Evolutionary conservation across 1,139 yeast genomes (phyloP).

Genomic region (Debaryomyces sp.): DNA sequence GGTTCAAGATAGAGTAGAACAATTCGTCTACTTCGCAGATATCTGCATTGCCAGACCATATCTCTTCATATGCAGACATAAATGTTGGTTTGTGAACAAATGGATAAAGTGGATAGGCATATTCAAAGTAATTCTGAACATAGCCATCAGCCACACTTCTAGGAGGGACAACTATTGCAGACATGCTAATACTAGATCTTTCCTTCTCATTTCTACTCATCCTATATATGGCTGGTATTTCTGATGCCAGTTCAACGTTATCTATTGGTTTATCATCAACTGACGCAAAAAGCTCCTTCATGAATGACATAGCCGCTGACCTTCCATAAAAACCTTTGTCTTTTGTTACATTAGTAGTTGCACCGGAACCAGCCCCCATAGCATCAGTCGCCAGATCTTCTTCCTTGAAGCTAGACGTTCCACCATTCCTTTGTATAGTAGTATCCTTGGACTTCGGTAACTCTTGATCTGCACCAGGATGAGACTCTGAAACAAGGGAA

Average conservation of each 20-base stretch:
- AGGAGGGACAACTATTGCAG: too few relatives aligned
- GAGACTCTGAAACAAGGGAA: too few relatives aligned
- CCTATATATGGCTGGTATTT: too few relatives aligned
- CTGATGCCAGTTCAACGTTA: too few relatives aligned
- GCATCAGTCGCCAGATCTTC: too few relatives aligned
- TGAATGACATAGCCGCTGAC: neutral
- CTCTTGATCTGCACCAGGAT: too few relatives aligned
- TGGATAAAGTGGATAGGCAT: constrained; percentile 20
- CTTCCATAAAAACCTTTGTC: neutral
- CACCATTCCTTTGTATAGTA: too few relatives aligned
- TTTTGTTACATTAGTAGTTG: neutral
- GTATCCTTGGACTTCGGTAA: too few relatives aligned
- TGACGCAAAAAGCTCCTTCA: neutral
- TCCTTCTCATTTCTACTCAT: too few relatives aligned
- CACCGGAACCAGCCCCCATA: neutral
- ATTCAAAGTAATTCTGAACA: constrained; percentile 15
- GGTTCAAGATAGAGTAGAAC: neutral
- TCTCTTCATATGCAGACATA: constrained; percentile 22
- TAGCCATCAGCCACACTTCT: constrained; percentile 13
- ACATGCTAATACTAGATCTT: too few relatives aligned
- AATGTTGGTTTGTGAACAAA: constrained; percentile 24
- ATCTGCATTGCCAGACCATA: constrained; percentile 12
- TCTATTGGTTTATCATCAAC: too few relatives aligned
- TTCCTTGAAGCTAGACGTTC: too few relatives aligned
- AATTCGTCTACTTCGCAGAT: constrained; percentile 10